Conservation (phyloP, 176 grass and related monocot species). For the Musa schizocarpa region DNA sequence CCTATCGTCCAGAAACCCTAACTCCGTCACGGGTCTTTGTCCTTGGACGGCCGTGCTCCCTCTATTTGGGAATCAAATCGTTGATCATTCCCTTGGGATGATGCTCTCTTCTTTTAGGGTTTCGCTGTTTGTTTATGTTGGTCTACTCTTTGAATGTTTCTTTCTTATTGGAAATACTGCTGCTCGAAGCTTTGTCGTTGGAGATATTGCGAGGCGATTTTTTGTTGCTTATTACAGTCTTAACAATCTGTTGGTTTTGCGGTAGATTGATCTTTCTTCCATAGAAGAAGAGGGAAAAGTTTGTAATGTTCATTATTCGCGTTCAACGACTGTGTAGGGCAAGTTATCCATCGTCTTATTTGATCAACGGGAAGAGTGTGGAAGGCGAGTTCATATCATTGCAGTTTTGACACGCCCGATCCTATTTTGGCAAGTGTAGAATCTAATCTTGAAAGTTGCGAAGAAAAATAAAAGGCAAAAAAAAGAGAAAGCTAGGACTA, state of each 20-base stretch:
- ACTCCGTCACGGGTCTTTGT: slow-evolving; percentile 2
- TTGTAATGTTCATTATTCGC: not conserved
- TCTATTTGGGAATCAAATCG: not conserved
- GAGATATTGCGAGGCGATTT: too few species aligned
- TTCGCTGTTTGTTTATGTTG: not conserved
- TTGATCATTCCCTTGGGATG: not conserved
- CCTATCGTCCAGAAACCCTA: slow-evolving; percentile 20
- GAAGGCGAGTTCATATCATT: too few species aligned
- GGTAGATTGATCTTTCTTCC: not conserved
- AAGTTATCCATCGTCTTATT: not conserved
- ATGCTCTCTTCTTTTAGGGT: not conserved
- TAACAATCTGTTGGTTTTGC: too few species aligned
- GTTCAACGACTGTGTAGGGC: not conserved
- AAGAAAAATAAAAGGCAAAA: not conserved
- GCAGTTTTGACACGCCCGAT: not conserved
- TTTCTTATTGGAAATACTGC: not conserved
- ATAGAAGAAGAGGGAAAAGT: not conserved
- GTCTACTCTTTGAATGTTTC: not conserved
- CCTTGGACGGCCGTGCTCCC: not conserved
- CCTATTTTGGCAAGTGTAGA: not conserved
- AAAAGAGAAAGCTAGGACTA: not conserved
- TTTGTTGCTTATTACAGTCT: too few species aligned
- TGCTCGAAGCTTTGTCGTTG: not conserved
- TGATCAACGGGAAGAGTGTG: not conserved
- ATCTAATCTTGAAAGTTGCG: not conserved